Evolutionary conservation across 1,284 basidiomycete species (phyloP), one percentile per base, ranked within the genome.

Genomic region (Sporisorium scitamineum): DNA sequence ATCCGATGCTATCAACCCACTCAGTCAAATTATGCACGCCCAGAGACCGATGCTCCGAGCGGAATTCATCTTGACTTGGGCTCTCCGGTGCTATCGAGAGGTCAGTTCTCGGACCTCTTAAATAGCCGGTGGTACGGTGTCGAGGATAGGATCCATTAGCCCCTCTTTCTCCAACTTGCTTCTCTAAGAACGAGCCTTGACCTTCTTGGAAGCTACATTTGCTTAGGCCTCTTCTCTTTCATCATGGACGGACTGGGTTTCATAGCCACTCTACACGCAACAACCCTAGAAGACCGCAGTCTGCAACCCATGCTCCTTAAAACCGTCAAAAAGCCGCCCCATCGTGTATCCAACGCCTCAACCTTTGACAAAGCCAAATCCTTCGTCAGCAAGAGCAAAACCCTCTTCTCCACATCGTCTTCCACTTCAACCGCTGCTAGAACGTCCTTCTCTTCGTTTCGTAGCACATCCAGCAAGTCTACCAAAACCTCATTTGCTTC

Each of bases 221-320:
- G n/a, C n/a, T n/a, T n/a, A n/a, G n/a, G n/a, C n/a, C n/a, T n/a
- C n/a, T n/a, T n/a, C n/a, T n/a, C n/a, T n/a, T 6, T 31, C 44
- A 52, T 18, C 1, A 73, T 73, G 70, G 65, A 73, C 24, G 65
- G 64, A 0, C 50, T 63, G 5, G 48, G 63, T 14, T 73, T 57
- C 54, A 68, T 68, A 18, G 64, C 70, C 10, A 42, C 27, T 0
- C 26, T 73, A 5, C 65, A 73, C 41, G 65, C 60, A 13, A 45
- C 61, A 13, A 51, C 65, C 1, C 31, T 61, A 6, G 31, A 50
- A 20, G 0, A 37, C 9, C 22, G 39, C 11, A 31, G 27, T 9
- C 13, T 34, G 3, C 34, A 11, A 0, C 14, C 24, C 2, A 24
- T 57, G n/a, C 39, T 42, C 6, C 42, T 61, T 18, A 58, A 58